Base-by-base conservation (phyloP, 768 basidiomycete genomes). In the Calvatia gigantea region DNA sequence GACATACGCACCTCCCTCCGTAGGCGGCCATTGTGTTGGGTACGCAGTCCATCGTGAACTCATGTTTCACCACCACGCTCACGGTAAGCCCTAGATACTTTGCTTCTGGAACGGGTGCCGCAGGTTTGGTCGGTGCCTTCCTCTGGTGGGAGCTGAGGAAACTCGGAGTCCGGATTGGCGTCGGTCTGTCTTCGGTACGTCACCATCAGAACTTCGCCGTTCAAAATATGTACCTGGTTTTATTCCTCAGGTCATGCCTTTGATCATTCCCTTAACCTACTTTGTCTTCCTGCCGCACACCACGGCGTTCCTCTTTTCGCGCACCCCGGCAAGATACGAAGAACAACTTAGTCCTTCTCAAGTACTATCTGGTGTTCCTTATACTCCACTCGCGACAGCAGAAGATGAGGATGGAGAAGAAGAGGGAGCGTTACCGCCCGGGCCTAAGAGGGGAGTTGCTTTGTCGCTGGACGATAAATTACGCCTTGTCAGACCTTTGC, bases 131-230 rank as follows among this genome's bases (percentile, higher is more conserved):
- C 1, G 96, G 96, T 6, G 94, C 96, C 0, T 88, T 89, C 35
- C 65, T 97, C 11, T 98, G 97, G 97, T 98, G 96, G 96, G 78
- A 93, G 60, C 73, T 98, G 3, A 78, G 97, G 17, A 82, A 83
- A 1, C 70, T 96, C 0, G 96, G 97, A 19, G 92, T 99, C 4
- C 80, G 84, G 41, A 63, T 75, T 9, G 97, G 94, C 1, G 84
- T 98, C 21, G 90, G 91, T 2, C 64, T 96, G 19, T 93, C 91
- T 8, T 81, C 91, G 12, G 92, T 92, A 65, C 33, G 88, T 67
- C 31, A 25, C 31, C 33, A 29, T 42, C n/a, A 41, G 17, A 8
- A 27, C 12, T 17, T 17, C n/a, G 37, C 15, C 6, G 38, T 48
- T 3, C 44, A 6, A 1, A n/a, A n/a, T n/a, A n/a, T n/a, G 29